phyloP scores from a whole-genome alignment of 2,329 filamentous ascomycete species.

The Ophiostoma quercus region DNA sequence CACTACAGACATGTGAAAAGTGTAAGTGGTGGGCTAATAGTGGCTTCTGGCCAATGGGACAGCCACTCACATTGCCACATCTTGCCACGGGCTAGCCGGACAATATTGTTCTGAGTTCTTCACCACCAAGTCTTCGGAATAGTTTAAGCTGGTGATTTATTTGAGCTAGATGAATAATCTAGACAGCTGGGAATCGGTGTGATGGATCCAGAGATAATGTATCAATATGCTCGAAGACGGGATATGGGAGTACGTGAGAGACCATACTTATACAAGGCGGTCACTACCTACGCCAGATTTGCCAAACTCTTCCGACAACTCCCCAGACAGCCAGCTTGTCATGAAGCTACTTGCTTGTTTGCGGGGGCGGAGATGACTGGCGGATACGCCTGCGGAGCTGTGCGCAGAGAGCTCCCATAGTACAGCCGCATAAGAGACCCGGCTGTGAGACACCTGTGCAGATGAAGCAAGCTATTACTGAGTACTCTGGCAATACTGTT shows the following conservation, averaged over 20 bases:
- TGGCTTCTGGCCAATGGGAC: neutral
- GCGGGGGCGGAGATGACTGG: neutral
- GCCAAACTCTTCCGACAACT: neutral
- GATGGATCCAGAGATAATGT: too few relatives aligned
- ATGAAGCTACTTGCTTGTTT: neutral
- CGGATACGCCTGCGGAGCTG: neutral
- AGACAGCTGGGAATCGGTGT: too few relatives aligned
- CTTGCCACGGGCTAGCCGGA: constrained; percentile 8
- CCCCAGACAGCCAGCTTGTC: neutral
- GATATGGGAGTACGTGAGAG: too few relatives aligned
- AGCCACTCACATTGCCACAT: neutral
- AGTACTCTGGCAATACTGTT: too few relatives aligned
- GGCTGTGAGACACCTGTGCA: neutral
- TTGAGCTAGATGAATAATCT: too few relatives aligned
- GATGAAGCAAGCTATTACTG: neutral
- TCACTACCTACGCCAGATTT: neutral
- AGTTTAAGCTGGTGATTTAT: too few relatives aligned
- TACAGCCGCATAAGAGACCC: neutral
- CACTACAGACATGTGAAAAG: neutral
- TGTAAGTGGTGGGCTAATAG: neutral
- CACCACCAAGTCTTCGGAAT: too few relatives aligned
- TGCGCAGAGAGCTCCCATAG: neutral
- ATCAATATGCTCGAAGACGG: too few relatives aligned
- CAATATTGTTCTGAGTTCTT: too few relatives aligned
- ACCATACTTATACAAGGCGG: too few relatives aligned